Evolutionary conservation across 2,329 filamentous ascomycete species (phyloP), one percentile per base, ranked within the genome.

Genomic region (Aspergillus texensis): DNA sequence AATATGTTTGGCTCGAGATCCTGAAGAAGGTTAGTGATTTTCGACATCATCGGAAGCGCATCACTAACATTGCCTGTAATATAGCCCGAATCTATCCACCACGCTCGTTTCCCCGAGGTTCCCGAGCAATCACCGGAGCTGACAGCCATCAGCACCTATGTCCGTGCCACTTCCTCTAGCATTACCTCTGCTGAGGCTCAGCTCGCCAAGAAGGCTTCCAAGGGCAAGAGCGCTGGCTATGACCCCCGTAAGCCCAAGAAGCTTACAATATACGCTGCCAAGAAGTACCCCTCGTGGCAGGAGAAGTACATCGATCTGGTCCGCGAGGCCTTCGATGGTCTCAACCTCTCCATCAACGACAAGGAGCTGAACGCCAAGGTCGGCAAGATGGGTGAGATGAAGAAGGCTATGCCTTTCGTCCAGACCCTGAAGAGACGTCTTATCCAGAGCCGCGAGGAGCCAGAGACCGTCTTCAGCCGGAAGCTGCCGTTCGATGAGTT

Each of bases 331-430:
- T 93, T 93, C 80, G 85, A 91, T 65, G 78, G 85, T 21, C 70
- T 85, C 55, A 87, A 81, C 68, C 83, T 91, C 67, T 81, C 83
- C 11, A 80, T 91, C 68, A 89, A 96, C 74, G 92, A 96, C 77
- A 96, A 96, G 83, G 88, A 87, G 62, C 83, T 97, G 54, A 91
- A 89, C 72, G 89, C 88, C 69, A 86, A 89, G 74, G 89, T 97
- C 62, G 88, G 88, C 70, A 96, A 96, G 83, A 84, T 93, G 74
- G 89, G 88, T 50, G 79, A 81, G 67, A 93, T 93, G 86, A 99
- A 98, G 88, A 95, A 96, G 82, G 94, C 93, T 2, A 98, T 98
- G 94, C 95, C 95, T 0, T 98, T 97, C 74, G 89, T 97, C 57
- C 94, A 98, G 81, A 81, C 78, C 8, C 83, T 98, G 64, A 97